These are phyloP conservation scores for Tetracladium maxilliforme DNA, from an alignment of 2,329 filamentous ascomycete species.

Conservation along the genomic window DNA sequence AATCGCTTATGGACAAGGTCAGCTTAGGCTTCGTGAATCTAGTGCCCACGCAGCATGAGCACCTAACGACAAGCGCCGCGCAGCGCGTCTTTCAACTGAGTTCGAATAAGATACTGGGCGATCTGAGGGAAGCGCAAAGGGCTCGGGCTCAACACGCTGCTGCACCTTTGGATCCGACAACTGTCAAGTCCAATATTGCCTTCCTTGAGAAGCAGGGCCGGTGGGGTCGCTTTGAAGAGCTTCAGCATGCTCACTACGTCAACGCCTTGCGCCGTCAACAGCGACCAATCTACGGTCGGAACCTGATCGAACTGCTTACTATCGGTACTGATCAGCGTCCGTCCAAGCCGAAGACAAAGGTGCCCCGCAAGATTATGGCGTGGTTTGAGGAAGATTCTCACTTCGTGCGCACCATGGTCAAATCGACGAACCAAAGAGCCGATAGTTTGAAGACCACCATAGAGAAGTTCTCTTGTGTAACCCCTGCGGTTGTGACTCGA, in stretches of 20 bases:
- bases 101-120: conserved; percentile 53
- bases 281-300: conserved; percentile 66
- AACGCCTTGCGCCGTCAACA: conserved; percentile 71
- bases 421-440: conserved; percentile 59
- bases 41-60: conserved; percentile 56
- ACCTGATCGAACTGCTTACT: conserved; percentile 61
- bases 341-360: conserved; percentile 41
- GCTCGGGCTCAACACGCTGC: conserved; percentile 39
- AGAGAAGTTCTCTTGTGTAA: conserved; percentile 82
- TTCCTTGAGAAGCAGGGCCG: conserved; percentile 59
- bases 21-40: conserved; percentile 69
- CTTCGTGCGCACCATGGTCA: conserved; percentile 51
- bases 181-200: conserved; percentile 52
- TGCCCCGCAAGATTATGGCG: conserved; percentile 47
- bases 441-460: conserved; percentile 60
- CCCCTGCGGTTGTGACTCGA: conserved; percentile 72
- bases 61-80: conserved; percentile 37
- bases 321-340: conserved; percentile 45
- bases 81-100: conserved; percentile 50
- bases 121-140: conserved; percentile 59
- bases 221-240: conserved; percentile 58
- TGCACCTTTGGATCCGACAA: conserved; percentile 45
- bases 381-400: conserved; percentile 64
- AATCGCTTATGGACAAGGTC: conserved; percentile 46
- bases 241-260: conserved; percentile 68